A percentile compares a stretch with the other conserved stretches of the same genome.
Conservation (phyloP, 2,329 filamentous ascomycete species). For the Emergomyces africanus region DNA sequence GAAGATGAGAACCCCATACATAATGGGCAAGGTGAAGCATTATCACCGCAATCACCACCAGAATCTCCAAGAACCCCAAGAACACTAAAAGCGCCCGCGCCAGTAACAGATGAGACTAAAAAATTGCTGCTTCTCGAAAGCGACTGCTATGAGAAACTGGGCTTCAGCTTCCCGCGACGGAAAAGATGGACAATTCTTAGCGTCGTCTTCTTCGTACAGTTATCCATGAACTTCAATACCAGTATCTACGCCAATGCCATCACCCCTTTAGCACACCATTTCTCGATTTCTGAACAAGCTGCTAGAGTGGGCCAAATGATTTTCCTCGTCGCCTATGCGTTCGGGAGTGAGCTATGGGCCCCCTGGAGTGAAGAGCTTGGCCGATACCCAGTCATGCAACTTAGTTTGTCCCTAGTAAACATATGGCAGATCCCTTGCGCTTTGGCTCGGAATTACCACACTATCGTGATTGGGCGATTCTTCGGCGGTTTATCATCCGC, state of each 20-base stretch:
- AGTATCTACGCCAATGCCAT: conserved; percentile 59
- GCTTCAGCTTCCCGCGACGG: conserved; percentile 45
- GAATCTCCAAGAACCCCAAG: too few species aligned
- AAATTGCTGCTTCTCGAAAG: conserved; percentile 34
- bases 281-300: conserved; percentile 51
- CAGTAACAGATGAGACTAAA: not conserved
- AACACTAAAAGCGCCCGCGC: not conserved
- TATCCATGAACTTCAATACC: conserved; percentile 68
- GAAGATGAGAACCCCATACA: not conserved
- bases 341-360: conserved; percentile 78
- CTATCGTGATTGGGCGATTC: conserved; percentile 54
- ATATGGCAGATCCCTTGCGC: conserved; percentile 61
- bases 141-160: conserved; percentile 53
- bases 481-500: conserved; percentile 51
- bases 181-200: conserved; percentile 59
- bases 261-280: conserved; percentile 49
- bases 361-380: conserved; percentile 77
- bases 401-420: conserved; percentile 61
- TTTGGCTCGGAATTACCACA: conserved; percentile 57
- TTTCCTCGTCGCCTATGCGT: conserved; percentile 66
- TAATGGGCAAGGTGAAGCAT: not conserved
- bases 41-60: not conserved
- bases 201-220: conserved; percentile 57
- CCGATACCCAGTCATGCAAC: conserved; percentile 60
- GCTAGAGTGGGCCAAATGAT: conserved; percentile 61